Evolutionary conservation across 768 basidiomycete genomes (phyloP).

Genomic region (Coprinellus micaceus): DNA sequence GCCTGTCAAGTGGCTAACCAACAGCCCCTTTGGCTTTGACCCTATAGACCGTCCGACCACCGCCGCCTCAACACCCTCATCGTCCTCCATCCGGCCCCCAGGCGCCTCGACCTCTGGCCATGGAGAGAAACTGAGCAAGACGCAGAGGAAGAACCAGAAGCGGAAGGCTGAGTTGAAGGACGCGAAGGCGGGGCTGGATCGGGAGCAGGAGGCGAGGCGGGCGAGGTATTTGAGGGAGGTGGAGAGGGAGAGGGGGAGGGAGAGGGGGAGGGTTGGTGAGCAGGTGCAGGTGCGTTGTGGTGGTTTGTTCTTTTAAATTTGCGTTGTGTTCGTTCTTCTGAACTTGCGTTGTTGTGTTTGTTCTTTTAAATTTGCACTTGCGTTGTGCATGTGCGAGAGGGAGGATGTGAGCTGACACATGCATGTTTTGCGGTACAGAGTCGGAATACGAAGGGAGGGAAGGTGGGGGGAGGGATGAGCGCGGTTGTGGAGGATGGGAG

Average conservation of each 20-base stretch:
- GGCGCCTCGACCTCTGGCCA: background rate
- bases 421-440: too few species aligned
- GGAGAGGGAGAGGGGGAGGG: slow-evolving; percentile 49
- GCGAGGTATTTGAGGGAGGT: slow-evolving; percentile 59
- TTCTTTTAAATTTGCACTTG: too few species aligned
- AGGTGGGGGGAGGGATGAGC: background rate
- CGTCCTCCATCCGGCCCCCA: background rate
- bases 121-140: slow-evolving; percentile 52
- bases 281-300: slow-evolving; percentile 2
- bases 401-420: too few species aligned
- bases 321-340: too few species aligned
- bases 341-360: too few species aligned
- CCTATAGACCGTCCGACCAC: background rate
- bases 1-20: background rate
- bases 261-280: slow-evolving; percentile 41
- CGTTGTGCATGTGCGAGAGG: too few species aligned
- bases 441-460: too few species aligned
- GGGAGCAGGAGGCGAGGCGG: slow-evolving; percentile 44
- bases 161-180: slow-evolving; percentile 55
- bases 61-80: background rate
- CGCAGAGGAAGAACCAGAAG: slow-evolving; percentile 65
- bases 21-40: background rate
- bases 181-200: slow-evolving; percentile 53
- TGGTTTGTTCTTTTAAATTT: too few species aligned
- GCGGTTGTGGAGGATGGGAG: background rate